Conservation (phyloP, 1,284 basidiomycete genomes). For the Chalciporus sp. region DNA sequence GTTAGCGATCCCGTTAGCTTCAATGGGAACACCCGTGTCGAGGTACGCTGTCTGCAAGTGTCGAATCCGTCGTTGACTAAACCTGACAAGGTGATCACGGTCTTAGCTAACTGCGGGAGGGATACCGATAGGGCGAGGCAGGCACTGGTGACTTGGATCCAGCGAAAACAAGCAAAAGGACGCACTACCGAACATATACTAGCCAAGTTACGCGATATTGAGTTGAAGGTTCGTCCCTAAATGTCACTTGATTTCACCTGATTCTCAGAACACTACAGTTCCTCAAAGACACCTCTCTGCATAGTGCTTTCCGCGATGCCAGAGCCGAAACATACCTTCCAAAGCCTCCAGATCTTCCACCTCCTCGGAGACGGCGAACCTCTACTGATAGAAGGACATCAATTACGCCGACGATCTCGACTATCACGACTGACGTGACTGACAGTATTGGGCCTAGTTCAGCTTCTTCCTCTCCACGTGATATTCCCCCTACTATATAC, state of each 20-base stretch:
- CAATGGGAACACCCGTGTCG: constrained; percentile 33
- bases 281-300: constrained; percentile 29
- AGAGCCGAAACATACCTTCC: constrained; percentile 32
- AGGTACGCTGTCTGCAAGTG: constrained; percentile 16
- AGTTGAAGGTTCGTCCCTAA: constrained; percentile 29
- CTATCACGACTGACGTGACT: background rate
- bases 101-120: constrained; percentile 35
- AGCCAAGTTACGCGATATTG: constrained; percentile 29
- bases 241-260: background rate
- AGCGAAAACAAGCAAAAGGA: constrained; percentile 30
- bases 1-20: constrained; percentile 32
- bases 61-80: background rate
- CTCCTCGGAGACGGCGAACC: constrained; percentile 15
- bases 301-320: constrained; percentile 35
- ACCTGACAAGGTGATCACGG: constrained; percentile 30
- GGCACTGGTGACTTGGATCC: constrained; percentile 35
- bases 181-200: constrained; percentile 36
- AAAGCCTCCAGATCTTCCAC: constrained; percentile 30
- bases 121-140: constrained; percentile 30
- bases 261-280: constrained; percentile 23
- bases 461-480: background rate
- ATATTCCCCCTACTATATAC: background rate
- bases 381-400: background rate
- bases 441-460: background rate
- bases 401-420: background rate